Percentiles rank a stretch among this genome's conserved stretches.
These are phyloP conservation scores for Colletotrichum cereale DNA, from an alignment of 2,329 filamentous ascomycete genomes.

Conservation along the genomic window DNA sequence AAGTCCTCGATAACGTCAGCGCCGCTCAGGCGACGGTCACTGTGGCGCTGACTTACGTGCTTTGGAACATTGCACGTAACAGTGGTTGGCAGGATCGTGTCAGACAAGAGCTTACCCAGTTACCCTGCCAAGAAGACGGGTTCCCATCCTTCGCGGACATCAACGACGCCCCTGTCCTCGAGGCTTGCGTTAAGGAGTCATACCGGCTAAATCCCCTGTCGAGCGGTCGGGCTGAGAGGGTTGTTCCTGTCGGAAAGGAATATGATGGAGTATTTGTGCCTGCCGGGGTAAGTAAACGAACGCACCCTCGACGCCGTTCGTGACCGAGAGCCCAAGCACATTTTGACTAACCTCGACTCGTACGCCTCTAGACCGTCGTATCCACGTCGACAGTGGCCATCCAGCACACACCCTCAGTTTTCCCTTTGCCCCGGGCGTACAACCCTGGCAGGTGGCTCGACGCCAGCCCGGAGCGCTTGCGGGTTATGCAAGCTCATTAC, in stretches of 20 bases:
- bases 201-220: constrained; percentile 8
- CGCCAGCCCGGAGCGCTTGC: neutral
- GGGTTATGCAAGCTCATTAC: neutral
- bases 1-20: neutral
- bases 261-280: neutral
- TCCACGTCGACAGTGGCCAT: neutral
- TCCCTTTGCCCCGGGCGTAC: neutral
- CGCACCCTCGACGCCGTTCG: too few species aligned
- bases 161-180: constrained; percentile 3
- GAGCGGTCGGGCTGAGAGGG: neutral
- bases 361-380: constrained; percentile 1
- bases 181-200: constrained; percentile 2
- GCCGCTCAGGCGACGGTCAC: neutral
- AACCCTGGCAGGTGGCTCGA: neutral
- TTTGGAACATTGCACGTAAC: neutral
- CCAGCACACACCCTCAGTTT: neutral
- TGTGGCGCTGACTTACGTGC: neutral
- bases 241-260: neutral
- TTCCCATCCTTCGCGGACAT: neutral
- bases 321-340: too few species aligned
- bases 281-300: neutral
- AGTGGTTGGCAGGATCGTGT: neutral
- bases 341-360: too few species aligned
- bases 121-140: neutral
- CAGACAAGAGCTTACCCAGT: neutral